A percentile compares a stretch with the other conserved stretches of the same genome.
Evolutionary conservation across 306 rosid genomes (phyloP).

Genomic region (Dryas octopetala): DNA sequence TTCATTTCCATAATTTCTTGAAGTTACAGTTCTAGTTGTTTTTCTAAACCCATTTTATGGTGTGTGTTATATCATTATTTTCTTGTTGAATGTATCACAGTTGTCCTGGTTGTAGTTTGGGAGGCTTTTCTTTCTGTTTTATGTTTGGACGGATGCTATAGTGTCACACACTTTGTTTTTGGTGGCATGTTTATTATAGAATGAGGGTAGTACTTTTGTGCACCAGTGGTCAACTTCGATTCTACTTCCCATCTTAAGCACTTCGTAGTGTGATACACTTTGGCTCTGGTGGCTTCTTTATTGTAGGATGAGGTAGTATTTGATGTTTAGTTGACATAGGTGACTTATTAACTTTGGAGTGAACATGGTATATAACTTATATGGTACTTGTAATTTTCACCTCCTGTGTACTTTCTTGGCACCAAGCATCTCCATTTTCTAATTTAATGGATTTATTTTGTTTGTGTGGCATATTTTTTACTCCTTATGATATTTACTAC

Average conservation of each 20-base stretch:
- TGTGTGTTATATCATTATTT: background rate
- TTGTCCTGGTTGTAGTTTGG: background rate
- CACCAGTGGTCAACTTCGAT: background rate
- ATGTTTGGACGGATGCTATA: background rate
- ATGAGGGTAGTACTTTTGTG: too few species aligned
- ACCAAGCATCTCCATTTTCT: background rate
- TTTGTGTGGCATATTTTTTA: background rate
- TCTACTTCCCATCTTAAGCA: background rate
- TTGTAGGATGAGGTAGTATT: background rate
- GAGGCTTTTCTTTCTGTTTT: background rate
- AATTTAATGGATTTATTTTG: background rate
- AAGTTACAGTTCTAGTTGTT: background rate
- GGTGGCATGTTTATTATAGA: too few species aligned
- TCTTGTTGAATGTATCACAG: background rate
- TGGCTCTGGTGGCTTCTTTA: too few species aligned
- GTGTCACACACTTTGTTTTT: too few species aligned
- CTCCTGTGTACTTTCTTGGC: background rate
- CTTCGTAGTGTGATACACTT: too few species aligned
- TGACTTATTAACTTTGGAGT: background rate
- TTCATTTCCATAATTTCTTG: background rate
- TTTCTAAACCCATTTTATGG: background rate
- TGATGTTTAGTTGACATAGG: background rate
- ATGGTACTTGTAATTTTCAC: background rate
- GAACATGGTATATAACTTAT: background rate
- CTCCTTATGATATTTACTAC: slow-evolving; percentile 11